phyloP scores from a whole-genome alignment of 1,284 basidiomycete species.

The Cystobasidium slooffiae region DNA sequence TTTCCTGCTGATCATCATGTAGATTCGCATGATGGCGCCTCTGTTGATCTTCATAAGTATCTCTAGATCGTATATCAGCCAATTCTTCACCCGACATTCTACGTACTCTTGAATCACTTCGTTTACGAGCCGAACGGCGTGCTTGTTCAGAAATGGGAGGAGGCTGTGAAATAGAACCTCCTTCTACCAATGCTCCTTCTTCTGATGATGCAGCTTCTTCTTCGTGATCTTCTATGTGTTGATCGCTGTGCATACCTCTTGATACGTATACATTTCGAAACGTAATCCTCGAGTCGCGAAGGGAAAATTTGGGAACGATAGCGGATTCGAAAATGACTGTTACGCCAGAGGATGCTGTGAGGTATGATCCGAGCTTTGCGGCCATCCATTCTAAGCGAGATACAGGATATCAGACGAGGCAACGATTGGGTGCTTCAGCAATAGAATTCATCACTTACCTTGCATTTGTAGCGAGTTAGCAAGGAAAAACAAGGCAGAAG shows the following conservation, averaged over 20 bases:
- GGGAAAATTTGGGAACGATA: constrained; percentile 89
- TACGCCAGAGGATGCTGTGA: constrained; percentile 90
- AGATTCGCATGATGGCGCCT: neutral
- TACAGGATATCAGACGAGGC: constrained; percentile 9
- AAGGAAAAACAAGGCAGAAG: constrained; percentile 87
- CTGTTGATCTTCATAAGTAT: constrained; percentile 14
- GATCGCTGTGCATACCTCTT: constrained; percentile 63
- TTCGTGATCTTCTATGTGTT: constrained; percentile 54
- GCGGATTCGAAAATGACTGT: constrained; percentile 96
- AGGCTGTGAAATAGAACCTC: neutral
- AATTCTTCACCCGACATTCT: constrained; percentile 33
- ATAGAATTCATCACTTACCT: constrained; percentile 60
- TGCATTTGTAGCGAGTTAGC: constrained; percentile 89
- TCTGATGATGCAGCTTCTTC: constrained; percentile 55
- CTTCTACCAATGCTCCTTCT: neutral
- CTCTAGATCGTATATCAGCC: constrained; percentile 40
- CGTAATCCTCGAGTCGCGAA: constrained; percentile 85
- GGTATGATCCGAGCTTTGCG: constrained; percentile 84
- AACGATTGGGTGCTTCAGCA: neutral
- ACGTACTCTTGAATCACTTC: constrained; percentile 7
- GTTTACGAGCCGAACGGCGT: neutral
- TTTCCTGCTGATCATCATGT: neutral
- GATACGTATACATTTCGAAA: constrained; percentile 97
- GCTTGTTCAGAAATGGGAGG: neutral
- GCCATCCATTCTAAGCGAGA: constrained; percentile 75